Evolutionary conservation across 257 asterid genomes (phyloP), one percentile per base, ranked within the genome.

Genomic region (Lycium barbarum): DNA sequence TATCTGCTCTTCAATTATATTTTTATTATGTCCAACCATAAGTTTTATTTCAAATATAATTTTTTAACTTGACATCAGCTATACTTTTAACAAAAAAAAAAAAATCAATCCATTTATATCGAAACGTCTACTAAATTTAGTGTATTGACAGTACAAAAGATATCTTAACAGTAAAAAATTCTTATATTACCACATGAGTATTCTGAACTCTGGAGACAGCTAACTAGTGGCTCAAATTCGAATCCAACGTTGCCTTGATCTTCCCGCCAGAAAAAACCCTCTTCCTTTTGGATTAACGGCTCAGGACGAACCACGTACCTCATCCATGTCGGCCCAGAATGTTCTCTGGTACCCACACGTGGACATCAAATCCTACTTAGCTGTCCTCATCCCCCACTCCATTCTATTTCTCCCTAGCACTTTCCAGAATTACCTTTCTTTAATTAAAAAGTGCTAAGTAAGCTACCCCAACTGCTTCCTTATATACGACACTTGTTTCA

Each of bases 311-410:
- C 33, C 82, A 78, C 82, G 82, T 78, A 53, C 1, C 17, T 53
- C 5, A 7, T 53, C 22, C 65, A 78, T 26, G 65, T 53, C 15
- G 6, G 53, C 4, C 9, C 26, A 51, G 26, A 76, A 53, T 3
- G 63, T 76, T 76, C 47, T 2, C 14, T 76, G 47, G 33, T 76
- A 1, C 49, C 2, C 65, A 78, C 82, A 78, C 82, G 82, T 78
- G 82, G 47, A 78, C 65, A 76, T 26, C 0, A 7, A 26, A 3
- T 9, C 5, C 12, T 22, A 6, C 45, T 76, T 76, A 51, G 63
- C 63, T 76, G 81, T 76, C 58, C 35, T 72, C 58, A 72, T 70
- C 55, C 79, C 51, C 81, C 57, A 45, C 11, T 40, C 10, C 71
- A 47, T 18, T 10, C 38, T 47, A 20, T 0, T 12, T 11, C 36